These are phyloP conservation scores for Lyophyllum semitale DNA, from an alignment of 768 basidiomycete genomes.

Conservation along the genomic window DNA sequence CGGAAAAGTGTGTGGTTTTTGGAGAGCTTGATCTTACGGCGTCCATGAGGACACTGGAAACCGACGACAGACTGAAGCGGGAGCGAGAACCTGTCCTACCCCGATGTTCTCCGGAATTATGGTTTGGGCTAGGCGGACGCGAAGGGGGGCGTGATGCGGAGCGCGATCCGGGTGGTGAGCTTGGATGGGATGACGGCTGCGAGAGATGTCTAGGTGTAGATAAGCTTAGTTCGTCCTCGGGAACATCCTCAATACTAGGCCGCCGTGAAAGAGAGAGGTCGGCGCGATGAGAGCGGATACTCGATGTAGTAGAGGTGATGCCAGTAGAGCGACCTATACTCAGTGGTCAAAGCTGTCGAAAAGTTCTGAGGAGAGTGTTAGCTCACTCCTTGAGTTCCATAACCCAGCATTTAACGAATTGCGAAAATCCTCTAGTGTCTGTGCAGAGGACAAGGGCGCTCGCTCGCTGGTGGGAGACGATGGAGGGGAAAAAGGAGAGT, in stretches of 20 bases:
- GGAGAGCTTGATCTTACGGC: slow-evolving; percentile 54
- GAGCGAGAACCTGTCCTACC: slow-evolving; percentile 35
- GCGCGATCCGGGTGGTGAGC: slow-evolving; percentile 7
- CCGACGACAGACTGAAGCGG: slow-evolving; percentile 54
- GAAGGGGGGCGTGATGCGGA: slow-evolving; percentile 7
- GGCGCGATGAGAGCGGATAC: slow-evolving; percentile 14
- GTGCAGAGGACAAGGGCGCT: slow-evolving; percentile 21
- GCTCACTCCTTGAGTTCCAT: slow-evolving; percentile 21
- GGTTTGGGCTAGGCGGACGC: slow-evolving; percentile 9
- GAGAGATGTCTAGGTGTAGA: slow-evolving; percentile 11
- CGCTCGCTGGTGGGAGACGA: slow-evolving; percentile 13
- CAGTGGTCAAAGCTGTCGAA: neutral
- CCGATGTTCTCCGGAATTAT: slow-evolving; percentile 11
- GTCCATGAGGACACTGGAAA: slow-evolving; percentile 50
- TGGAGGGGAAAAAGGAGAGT: slow-evolving; percentile 28
- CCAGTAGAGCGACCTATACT: slow-evolving; percentile 13
- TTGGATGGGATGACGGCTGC: neutral
- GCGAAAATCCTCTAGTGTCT: slow-evolving; percentile 40
- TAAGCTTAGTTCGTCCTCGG: slow-evolving; percentile 31
- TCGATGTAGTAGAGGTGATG: slow-evolving; percentile 13
- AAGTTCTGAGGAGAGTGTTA: neutral
- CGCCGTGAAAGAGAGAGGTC: slow-evolving; percentile 39
- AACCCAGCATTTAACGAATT: slow-evolving; percentile 34
- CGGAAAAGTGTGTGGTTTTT: slow-evolving; percentile 10
- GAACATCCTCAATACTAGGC: slow-evolving; percentile 41